Base-by-base conservation (phyloP, 73 alveolate genomes). In the Durusdinium trenchii region DNA sequence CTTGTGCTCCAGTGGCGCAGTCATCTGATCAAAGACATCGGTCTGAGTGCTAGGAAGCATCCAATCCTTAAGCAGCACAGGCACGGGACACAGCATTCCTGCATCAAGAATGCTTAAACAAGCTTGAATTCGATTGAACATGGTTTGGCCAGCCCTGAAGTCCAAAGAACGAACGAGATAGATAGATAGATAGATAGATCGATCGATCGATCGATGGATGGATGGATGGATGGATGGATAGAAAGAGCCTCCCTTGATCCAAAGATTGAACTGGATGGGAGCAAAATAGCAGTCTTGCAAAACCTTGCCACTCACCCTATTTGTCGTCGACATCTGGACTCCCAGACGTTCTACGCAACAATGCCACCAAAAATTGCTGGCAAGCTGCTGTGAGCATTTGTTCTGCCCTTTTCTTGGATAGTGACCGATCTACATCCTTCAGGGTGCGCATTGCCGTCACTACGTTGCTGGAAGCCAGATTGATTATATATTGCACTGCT, bases 1-100 rank as follows among this genome's bases (percentile, higher is more conserved):
- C 95, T 86, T 86, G 95, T 86, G 95, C 95, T 86, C 95, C 46
- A 57, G 64, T 20, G 95, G 95, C 64, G 95, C 95, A 3, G 95
- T 57, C 95, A 86, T 86, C 73, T 86, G 95, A 61, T 86, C 95
- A 38, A 86, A 86, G 95, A 90, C 96, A 64, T 62, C 96, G 9
- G 64, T 43, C 87, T 67, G 85, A 10, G 87, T 90, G 96, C 96
- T 90, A 4, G 96, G 96, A 1, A 90, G 85, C 96, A 90, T 90
- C 96, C 96, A 90, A 32, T 90, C 96, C 96, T 90, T 78, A 42
- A 14, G 60, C n/a, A n/a, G n/a, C n/a, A n/a, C n/a, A n/a, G n/a
- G n/a, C n/a, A n/a, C n/a, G n/a, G n/a, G n/a, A n/a, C n/a, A n/a
- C n/a, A n/a, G n/a, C n/a, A n/a, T n/a, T n/a, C n/a, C n/a, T n/a